A percentile compares a stretch with the other conserved stretches of the same genome.
Conservation (phyloP, 1,284 basidiomycete genomes). For the Somion occarium region DNA sequence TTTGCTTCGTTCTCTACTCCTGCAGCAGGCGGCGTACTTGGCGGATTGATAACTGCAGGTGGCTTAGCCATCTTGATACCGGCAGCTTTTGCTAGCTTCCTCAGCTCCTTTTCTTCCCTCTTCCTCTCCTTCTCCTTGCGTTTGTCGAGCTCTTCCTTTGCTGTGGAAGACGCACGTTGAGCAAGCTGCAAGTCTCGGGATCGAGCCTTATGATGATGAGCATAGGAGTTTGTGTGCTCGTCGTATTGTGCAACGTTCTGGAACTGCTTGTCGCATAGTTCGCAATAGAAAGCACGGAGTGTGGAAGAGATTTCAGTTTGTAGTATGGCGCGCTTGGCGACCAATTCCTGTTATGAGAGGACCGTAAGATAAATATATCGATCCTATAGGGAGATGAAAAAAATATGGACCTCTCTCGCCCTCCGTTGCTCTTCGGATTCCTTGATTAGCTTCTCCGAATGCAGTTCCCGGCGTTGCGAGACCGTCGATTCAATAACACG, state of each 20-base stretch:
- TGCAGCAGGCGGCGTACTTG: slow-evolving; percentile 10
- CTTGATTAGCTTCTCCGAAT: slow-evolving; percentile 72
- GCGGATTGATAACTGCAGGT: slow-evolving; percentile 14
- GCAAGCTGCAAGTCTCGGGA: slow-evolving; percentile 72
- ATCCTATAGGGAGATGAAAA: slow-evolving; percentile 3
- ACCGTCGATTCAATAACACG: slow-evolving; percentile 80
- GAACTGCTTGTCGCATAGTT: slow-evolving; percentile 80
- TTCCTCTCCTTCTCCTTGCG: slow-evolving; percentile 79
- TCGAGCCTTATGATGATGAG: slow-evolving; percentile 77
- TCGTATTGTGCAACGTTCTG: slow-evolving; percentile 78
- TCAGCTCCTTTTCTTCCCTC: slow-evolving; percentile 74
- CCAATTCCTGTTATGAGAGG: slow-evolving; percentile 44
- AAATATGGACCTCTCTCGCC: slow-evolving; percentile 54
- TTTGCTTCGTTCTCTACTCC: slow-evolving; percentile 22
- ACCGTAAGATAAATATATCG: slow-evolving; percentile 4
- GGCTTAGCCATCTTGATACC: slow-evolving; percentile 68
- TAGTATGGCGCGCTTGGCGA: slow-evolving; percentile 61
- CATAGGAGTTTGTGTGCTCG: slow-evolving; percentile 81
- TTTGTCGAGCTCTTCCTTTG: slow-evolving; percentile 60
- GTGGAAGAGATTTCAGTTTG: slow-evolving; percentile 62
- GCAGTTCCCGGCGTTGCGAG: slow-evolving; percentile 68
- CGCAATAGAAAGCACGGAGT: slow-evolving; percentile 72
- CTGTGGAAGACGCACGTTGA: slow-evolving; percentile 42
- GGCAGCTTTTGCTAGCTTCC: slow-evolving; percentile 73
- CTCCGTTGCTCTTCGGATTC: slow-evolving; percentile 73